Base-by-base conservation (phyloP, 441 rosid genomes). In the Erysimum cheiri region DNA sequence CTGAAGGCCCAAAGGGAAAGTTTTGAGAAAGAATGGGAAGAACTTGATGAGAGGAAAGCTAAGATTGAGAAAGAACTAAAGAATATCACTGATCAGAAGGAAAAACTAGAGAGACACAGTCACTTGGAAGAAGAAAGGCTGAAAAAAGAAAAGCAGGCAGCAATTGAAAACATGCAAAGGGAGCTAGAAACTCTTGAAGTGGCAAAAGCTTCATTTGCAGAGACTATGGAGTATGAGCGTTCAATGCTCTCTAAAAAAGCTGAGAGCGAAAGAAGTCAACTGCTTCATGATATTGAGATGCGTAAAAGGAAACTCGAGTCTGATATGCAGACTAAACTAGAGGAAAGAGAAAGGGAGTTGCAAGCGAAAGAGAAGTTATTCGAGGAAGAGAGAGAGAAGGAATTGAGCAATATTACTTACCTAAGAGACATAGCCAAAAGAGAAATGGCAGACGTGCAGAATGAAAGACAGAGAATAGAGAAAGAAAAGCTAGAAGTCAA, bases 11-110 rank as follows among this genome's bases (percentile, higher is more conserved):
- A 88, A 69, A 95, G 83, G 71, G 93, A 89, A 69, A 82, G 77
- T 68, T 95, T 95, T 82, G 99, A 95, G 88, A 88, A 76, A 76
- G 95, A 92, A 71, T 92, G 99, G 99, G 99, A 89, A 36, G 87
- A 83, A 55, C 82, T 95, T 61, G 98, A 92, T 67, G 98, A 85
- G 80, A 92, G 83, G 79, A 90, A 82, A 77, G 68, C 75, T 68
- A 73, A 74, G 76, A 78, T 88, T 48, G 90, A 83, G 79, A 85
- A 80, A 58, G 85, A 85, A 74, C 36, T 78, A 72, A 87, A 74
- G 80, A 80, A 77, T 66, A 52, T 88, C 19, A 52, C 61, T 66
- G 88, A 80, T 52, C 79, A 78, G 78, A 84, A 77, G 70, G 95
- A 86, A 37, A 88, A 85, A 50, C 76, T 90, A 67, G 93, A 90